Evolutionary conservation across 2,329 filamentous ascomycete species (phyloP).

Genomic region (Diaporthe citriasiana): DNA sequence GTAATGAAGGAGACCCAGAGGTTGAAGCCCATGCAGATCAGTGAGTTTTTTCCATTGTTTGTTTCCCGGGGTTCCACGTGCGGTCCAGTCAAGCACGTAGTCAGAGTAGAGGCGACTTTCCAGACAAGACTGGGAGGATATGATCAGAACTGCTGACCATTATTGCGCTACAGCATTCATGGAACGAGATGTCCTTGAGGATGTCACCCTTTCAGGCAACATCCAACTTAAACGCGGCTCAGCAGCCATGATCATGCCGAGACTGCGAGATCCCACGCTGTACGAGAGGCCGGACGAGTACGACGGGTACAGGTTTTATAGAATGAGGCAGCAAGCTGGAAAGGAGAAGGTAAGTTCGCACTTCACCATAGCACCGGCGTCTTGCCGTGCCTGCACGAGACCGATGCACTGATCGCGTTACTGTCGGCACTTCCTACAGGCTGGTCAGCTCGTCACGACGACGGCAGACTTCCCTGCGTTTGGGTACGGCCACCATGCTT

Average conservation of each 20-base stretch:
- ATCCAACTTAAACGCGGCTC: conserved; percentile 13
- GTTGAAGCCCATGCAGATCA: conserved; percentile 39
- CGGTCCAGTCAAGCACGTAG: neutral
- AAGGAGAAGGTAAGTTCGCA: conserved; percentile 1
- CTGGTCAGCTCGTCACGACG: conserved; percentile 53
- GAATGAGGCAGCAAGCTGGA: neutral
- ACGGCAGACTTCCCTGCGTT: conserved; percentile 52
- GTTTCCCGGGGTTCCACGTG: neutral
- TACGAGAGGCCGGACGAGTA: conserved; percentile 47
- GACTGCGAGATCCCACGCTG: neutral
- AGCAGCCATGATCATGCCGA: neutral
- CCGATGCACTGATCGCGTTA: conserved; percentile 46
- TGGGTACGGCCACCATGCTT: conserved; percentile 58
- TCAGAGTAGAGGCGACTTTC: neutral
- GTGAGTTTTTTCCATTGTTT: neutral
- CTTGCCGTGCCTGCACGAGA: neutral
- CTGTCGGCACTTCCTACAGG: conserved; percentile 42
- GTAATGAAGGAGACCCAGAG: conserved; percentile 57
- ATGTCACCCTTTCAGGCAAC: conserved; percentile 10
- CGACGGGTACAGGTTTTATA: conserved; percentile 49
- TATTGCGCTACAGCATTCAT: neutral
- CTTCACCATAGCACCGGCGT: neutral
- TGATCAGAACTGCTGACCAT: neutral
- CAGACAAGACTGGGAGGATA: neutral
- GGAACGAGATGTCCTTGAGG: conserved; percentile 14